A percentile compares a stretch with the other conserved stretches of the same genome.
Conservation (phyloP, 2,329 filamentous ascomycete species). For the Neocatenulostroma microsporum region DNA sequence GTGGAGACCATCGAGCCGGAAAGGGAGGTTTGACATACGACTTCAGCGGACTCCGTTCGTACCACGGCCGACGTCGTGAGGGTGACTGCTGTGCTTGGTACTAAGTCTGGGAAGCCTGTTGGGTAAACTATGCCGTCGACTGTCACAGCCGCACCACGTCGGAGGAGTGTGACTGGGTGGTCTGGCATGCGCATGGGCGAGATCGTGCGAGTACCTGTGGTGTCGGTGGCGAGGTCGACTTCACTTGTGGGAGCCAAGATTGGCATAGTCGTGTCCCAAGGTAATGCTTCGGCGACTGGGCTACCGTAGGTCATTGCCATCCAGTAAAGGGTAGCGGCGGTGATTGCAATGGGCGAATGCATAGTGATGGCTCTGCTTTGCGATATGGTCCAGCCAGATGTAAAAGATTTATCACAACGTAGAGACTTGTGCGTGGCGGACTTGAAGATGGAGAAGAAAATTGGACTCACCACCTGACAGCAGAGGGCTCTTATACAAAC, state of each 20-base stretch:
- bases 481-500: too few relatives aligned
- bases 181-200: background rate
- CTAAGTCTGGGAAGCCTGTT: constrained; percentile 1
- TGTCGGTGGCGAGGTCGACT: constrained; percentile 1
- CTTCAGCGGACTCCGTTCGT: too few relatives aligned
- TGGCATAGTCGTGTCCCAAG: background rate
- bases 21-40: too few relatives aligned
- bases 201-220: background rate
- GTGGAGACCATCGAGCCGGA: too few relatives aligned
- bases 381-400: too few relatives aligned
- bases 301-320: background rate
- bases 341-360: background rate
- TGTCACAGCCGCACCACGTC: background rate
- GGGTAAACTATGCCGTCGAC: background rate
- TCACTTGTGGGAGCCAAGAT: background rate
- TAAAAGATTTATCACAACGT: too few relatives aligned
- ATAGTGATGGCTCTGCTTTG: too few relatives aligned
- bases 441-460: too few relatives aligned
- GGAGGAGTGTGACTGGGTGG: background rate
- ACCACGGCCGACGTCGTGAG: too few relatives aligned
- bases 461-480: too few relatives aligned
- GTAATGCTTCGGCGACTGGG: background rate
- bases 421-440: too few relatives aligned
- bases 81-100: background rate
- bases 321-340: background rate